Base-by-base conservation (phyloP, 177 flowering plant species). In the Vitis hybrid region DNA sequence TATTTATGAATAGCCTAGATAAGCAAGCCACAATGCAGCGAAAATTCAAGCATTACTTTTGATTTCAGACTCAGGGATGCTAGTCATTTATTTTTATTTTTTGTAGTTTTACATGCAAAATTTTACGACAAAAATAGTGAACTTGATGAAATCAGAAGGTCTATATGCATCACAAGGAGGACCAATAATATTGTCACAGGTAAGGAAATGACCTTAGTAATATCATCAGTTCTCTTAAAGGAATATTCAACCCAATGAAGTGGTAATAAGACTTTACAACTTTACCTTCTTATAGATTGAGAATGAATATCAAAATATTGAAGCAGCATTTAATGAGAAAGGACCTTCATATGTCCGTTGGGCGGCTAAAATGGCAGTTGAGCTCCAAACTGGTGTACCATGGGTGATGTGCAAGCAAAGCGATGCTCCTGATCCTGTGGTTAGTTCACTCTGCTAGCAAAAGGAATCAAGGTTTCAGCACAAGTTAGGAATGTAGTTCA, bases 141-240 rank as follows among this genome's bases (percentile, higher is more conserved):
- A 82, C 74, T 52, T 89, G 91, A 84, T 93, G 92, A 87, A 90
- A 63, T 75, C 86, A 23, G 87, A 91, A 69, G 70, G 75, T 0
- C 57, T 93, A 70, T 91, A 81, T 81, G 93, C 91, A 69, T 86
- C 98, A 19, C 94, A 88, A 82, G 98, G 98, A 72, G 98, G 98
- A 0, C 95, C 98, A 2, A 93, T 93, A 52, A 88, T 93, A 52
- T 72, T 93, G 2, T 90, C 98, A 51, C 98, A 93, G 91, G 98
- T 91, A 67, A 63, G 51, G 5, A 34, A 34, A 34, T 34, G 40
- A 34, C 40, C 40, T 34, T 34, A 34, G 40, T 34, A 2, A 34
- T 34, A 34, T 34, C 40, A 34, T 34, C 40, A 34, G 6, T 34
- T 34, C 40, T 34, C 40, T 34, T 0, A 4, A 34, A 34, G 40